A percentile compares a stretch with the other conserved stretches of the same genome.
Conservation (phyloP, 768 basidiomycete genomes). For the Naematelia encephala region DNA sequence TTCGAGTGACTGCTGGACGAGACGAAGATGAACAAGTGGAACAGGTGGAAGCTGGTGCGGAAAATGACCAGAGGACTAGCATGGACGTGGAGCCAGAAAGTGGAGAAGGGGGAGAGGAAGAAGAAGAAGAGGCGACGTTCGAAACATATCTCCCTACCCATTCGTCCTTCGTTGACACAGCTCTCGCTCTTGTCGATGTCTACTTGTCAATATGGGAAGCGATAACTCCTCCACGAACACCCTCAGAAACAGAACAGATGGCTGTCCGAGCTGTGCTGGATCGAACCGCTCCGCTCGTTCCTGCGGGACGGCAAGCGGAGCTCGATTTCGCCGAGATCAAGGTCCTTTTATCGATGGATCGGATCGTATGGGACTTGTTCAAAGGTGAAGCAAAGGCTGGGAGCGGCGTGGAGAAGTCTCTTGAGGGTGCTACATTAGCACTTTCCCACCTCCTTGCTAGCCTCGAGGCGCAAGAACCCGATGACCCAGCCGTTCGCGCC, state of each 20-base stretch:
- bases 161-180: slow-evolving; percentile 39
- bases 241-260: slow-evolving; percentile 27
- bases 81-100: slow-evolving; percentile 12
- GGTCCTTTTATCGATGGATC: slow-evolving; percentile 34
- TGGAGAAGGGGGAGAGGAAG: slow-evolving; percentile 8
- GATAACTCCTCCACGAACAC: slow-evolving; percentile 14
- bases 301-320: slow-evolving; percentile 36
- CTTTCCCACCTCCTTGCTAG: slow-evolving; percentile 21
- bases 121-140: slow-evolving; percentile 21
- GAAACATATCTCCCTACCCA: slow-evolving; percentile 41
- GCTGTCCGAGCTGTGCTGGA: slow-evolving; percentile 32
- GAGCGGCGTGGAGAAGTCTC: slow-evolving; percentile 26
- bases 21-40: slow-evolving; percentile 19
- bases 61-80: slow-evolving; percentile 23
- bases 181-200: slow-evolving; percentile 23
- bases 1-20: slow-evolving; percentile 9
- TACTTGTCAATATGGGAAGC: slow-evolving; percentile 40
- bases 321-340: slow-evolving; percentile 43
- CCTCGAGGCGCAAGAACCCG: slow-evolving; percentile 31
- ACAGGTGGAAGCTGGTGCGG: slow-evolving; percentile 14
- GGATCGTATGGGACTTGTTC: slow-evolving; percentile 39
- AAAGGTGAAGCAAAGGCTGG: slow-evolving; percentile 27
- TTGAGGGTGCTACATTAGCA: slow-evolving; percentile 35
- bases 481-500: slow-evolving; percentile 29
- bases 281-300: slow-evolving; percentile 16